These are phyloP conservation scores for Helotiales sp. DNA, from an alignment of 2,329 filamentous ascomycete genomes.

Conservation along the genomic window DNA sequence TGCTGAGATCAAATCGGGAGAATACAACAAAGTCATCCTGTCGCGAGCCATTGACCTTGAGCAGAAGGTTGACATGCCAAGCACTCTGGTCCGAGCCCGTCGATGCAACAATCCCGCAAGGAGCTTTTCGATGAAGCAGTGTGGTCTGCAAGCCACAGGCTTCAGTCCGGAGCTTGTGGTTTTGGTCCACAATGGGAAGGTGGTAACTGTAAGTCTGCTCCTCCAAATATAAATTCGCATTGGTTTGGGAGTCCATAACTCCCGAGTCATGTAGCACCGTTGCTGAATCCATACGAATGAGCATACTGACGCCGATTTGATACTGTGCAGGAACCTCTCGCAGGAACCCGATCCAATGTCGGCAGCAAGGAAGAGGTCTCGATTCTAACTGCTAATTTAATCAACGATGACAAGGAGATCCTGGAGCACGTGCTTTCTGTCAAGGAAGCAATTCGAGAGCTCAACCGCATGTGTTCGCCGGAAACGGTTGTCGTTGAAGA, in stretches of 20 bases:
- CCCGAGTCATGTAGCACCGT: no score
- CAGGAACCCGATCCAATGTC: constrained; percentile 14
- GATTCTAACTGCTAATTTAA: constrained; percentile 5
- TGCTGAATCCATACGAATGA: neutral
- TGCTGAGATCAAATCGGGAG: neutral
- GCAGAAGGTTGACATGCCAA: constrained; percentile 13
- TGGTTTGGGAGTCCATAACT: no score
- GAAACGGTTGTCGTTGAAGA: constrained; percentile 21
- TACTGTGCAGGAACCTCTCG: neutral
- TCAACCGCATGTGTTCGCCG: constrained; percentile 14
- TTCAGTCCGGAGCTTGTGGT: constrained; percentile 25
- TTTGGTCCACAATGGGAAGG: constrained; percentile 11
- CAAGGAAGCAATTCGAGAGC: constrained; percentile 15
- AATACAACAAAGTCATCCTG: constrained; percentile 13
- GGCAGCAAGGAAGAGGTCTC: constrained; percentile 4
- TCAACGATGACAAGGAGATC: constrained; percentile 21
- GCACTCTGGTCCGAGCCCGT: constrained; percentile 13
- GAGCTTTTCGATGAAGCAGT: constrained; percentile 12
- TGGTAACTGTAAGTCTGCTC: no score
- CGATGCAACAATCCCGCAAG: constrained; percentile 15
- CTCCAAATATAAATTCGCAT: no score
- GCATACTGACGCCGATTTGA: no score
- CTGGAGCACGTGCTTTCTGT: constrained; percentile 23
- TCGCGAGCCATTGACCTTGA: constrained; percentile 7
- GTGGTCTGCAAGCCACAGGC: constrained; percentile 17